phyloP scores from a whole-genome alignment of 129 eudicot genomes.

The Lactuca sativa region DNA sequence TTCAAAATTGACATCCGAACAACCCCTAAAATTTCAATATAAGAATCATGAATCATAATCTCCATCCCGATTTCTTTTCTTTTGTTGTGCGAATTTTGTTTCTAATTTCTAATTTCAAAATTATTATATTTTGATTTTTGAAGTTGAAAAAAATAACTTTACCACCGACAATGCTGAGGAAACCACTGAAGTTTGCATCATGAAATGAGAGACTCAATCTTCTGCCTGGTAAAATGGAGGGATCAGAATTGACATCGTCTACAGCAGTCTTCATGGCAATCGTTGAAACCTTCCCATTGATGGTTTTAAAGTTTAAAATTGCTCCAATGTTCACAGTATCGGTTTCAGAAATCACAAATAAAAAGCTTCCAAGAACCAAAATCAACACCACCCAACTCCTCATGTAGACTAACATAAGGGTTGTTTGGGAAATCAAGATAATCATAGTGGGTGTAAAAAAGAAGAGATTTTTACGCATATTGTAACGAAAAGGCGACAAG shows the following conservation, averaged over 20 bases:
- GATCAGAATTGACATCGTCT: slow-evolving; percentile 75
- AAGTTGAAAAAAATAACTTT: slow-evolving; percentile 16
- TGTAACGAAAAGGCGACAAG: slow-evolving; percentile 7
- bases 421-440: neutral
- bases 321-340: slow-evolving; percentile 69
- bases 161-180: slow-evolving; percentile 84
- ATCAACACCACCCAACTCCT: slow-evolving; percentile 36
- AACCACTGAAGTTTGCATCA: slow-evolving; percentile 76
- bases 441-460: neutral
- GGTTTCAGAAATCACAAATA: slow-evolving; percentile 16
- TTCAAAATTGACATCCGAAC: neutral
- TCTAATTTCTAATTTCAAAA: neutral
- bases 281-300: slow-evolving; percentile 55
- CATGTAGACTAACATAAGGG: slow-evolving; percentile 18
- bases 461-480: neutral
- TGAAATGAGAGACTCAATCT: slow-evolving; percentile 52
- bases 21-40: neutral
- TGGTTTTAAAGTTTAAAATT: slow-evolving; percentile 47
- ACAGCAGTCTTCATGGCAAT: slow-evolving; percentile 91
- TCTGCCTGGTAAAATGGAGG: slow-evolving; percentile 53
- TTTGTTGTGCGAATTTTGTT: neutral
- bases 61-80: neutral
- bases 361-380: slow-evolving; percentile 28
- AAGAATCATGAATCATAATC: neutral
- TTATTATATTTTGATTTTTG: neutral